Base-by-base conservation (phyloP, 2,329 filamentous ascomycete genomes). In the Didymella pinodella region DNA sequence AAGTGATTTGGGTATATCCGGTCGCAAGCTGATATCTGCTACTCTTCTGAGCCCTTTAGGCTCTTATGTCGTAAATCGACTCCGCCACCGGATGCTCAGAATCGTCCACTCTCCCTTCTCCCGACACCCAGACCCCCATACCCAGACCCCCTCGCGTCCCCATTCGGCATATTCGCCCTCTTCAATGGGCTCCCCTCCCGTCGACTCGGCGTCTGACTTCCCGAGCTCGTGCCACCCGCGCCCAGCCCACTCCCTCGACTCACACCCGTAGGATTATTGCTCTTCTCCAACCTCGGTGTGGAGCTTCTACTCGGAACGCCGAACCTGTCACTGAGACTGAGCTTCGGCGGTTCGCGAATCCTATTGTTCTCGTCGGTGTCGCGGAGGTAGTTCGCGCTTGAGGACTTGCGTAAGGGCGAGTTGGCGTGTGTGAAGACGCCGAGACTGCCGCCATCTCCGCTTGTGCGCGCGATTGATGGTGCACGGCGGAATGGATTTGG, bases 401-500 rank as follows among this genome's bases (percentile, higher is more conserved):
- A 87, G 2, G 90, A 84, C 75, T 96, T 97, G 69, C 92, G 90
- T 12, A 98, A 77, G 0, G 94, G 94, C 11, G 92, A 96, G 40
- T 89, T 90, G 6, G 88, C 88, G 74, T 96, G 92, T 6, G 85
- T 89, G 75, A 88, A 93, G 0, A 96, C 84, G 14, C 93, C 93
- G 48, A 97, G 81, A 72, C 85, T 94, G 2, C 93, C 92, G 16
- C 92, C 92, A 72, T 89, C 87, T 10, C 86, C 82, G 20, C 53
- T 48, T 7, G 72, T 65, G n/a, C 78, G 79, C 31, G 81, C 78
- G 83, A 86, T 81, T 22, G 85, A 65, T 11, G 68, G 73, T 38
- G 72, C 83, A 69, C 87, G 81, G 36, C 83, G 80, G 59, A 87
- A 83, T 2, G 80, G 77, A 34, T 80, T 79, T 71, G 80, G 66